Base-by-base conservation (phyloP, 108 stramenopile species). In the Mediolabrus comicus region DNA sequence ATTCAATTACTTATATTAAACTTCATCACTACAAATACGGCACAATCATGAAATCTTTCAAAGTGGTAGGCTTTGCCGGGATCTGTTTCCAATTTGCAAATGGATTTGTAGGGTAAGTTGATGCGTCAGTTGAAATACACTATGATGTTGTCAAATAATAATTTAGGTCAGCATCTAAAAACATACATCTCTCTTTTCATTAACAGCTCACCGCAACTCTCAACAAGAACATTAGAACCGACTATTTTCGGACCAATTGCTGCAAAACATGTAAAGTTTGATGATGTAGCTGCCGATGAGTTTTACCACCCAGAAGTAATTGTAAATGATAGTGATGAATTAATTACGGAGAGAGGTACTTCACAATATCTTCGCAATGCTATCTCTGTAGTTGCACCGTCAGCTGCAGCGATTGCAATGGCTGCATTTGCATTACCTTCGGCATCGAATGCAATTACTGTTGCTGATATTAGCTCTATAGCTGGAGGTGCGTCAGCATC, bases 391-490 rank as follows among this genome's bases (percentile, higher is more conserved):
- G 13, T 49, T 59, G 65, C 60, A 36, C 52, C 75, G 34, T 64
- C 64, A 1, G 57, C 60, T n/a, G 59, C 57, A 22, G 22, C 66
- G 59, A 46, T 72, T 19, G 63, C 62, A 29, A 66, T 74, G 30
- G 62, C 68, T 6, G 52, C 71, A 13, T 52, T 73, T 14, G 59
- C 43, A 16, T 25, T 79, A 25, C 82, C 82, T 10, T 11, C 26
- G 25, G 77, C 59, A 28, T 79, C 82, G 12, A 62, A 71, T 65
- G 82, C 82, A n/a, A 38, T 78, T 17, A 32, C 75, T 65, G 55
- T 82, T 35, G 43, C 77, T 27, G 79, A 75, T 26, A 35, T 74
- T 49, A 59, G 57, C 25, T 53, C 65, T 2, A 66, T 77, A 22
- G 22, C 65, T 30, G 68, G 69, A 59, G 57, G 62, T 22, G 55